These are phyloP conservation scores for Asterionellopsis glacialis DNA, from an alignment of 108 stramenopile genomes.

Conservation along the genomic window DNA sequence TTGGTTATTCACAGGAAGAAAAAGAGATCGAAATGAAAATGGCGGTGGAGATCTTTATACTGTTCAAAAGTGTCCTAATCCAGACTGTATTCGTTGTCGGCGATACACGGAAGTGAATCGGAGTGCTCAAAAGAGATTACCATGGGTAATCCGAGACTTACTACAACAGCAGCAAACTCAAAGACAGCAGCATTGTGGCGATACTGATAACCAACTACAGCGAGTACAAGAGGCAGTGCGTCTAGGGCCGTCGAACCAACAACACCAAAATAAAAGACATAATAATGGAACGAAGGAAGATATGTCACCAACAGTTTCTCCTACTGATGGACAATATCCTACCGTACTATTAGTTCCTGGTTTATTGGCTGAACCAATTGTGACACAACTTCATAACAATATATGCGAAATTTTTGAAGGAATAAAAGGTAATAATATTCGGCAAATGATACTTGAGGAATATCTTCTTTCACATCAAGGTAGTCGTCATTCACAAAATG, in stretches of 20 bases:
- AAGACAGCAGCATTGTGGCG: background rate
- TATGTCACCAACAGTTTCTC: no score
- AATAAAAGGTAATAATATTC: no score
- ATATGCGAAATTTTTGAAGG: background rate
- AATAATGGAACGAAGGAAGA: background rate
- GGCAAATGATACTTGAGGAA: background rate
- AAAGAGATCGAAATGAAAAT: no score
- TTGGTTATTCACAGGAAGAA: no score
- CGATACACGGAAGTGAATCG: constrained; percentile 20
- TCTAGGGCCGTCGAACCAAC: background rate
- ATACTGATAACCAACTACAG: constrained; percentile 3
- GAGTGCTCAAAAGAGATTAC: constrained; percentile 12
- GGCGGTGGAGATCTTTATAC: no score
- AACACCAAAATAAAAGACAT: no score
- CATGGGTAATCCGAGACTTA: constrained; percentile 17
- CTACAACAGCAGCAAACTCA: background rate
- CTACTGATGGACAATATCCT: constrained; percentile 15
- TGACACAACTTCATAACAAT: constrained; percentile 12
- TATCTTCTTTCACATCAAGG: background rate
- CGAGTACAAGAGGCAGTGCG: constrained; percentile 11
- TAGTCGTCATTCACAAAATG: background rate
- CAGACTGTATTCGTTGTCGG: constrained; percentile 24
- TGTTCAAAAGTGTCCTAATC: constrained; percentile 15
- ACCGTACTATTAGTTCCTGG: constrained; percentile 29
- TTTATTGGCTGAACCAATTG: constrained; percentile 15